Evolutionary conservation across 768 basidiomycete genomes (phyloP).

Genomic region (Naganishia vaughanmartiniae): DNA sequence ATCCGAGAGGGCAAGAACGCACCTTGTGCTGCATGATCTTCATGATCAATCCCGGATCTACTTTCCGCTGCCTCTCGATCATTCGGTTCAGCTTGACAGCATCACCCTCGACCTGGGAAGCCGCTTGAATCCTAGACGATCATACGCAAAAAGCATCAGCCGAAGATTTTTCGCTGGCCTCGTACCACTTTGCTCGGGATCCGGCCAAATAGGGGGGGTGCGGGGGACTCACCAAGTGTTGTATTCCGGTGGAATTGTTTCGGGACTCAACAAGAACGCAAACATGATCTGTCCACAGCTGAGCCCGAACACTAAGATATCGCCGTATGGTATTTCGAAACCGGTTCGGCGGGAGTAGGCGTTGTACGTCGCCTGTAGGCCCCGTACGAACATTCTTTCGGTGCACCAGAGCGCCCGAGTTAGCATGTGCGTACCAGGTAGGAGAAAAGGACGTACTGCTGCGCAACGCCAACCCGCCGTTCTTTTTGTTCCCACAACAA

Average conservation of each 20-base stretch:
- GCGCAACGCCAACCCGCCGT: constrained; percentile 46
- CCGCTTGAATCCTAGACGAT: constrained; percentile 65
- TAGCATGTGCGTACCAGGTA: neutral
- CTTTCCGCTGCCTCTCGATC: constrained; percentile 61
- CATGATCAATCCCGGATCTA: constrained; percentile 63
- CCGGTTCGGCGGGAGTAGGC: constrained; percentile 66
- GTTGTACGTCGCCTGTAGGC: constrained; percentile 86
- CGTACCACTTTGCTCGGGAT: too few relatives aligned
- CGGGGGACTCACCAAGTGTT: constrained; percentile 61
- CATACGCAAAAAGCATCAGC: neutral
- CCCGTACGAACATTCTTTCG: constrained; percentile 56
- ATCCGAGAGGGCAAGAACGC: neutral
- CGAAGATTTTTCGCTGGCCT: too few relatives aligned
- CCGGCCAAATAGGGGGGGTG: neutral
- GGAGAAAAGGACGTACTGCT: constrained; percentile 38
- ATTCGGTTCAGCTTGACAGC: constrained; percentile 64
- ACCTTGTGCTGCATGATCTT: constrained; percentile 56
- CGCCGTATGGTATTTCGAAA: constrained; percentile 75
- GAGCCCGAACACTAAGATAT: constrained; percentile 73
- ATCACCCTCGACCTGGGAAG: constrained; percentile 64
- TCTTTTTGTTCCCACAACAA: constrained; percentile 45
- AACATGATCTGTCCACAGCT: constrained; percentile 87
- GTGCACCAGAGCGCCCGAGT: neutral
- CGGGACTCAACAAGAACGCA: constrained; percentile 70
- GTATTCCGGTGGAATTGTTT: constrained; percentile 79